Percentiles rank a stretch among this genome's conserved stretches.
phyloP scores from a whole-genome alignment of 768 basidiomycete species.

The Rhizopogon sp. region DNA sequence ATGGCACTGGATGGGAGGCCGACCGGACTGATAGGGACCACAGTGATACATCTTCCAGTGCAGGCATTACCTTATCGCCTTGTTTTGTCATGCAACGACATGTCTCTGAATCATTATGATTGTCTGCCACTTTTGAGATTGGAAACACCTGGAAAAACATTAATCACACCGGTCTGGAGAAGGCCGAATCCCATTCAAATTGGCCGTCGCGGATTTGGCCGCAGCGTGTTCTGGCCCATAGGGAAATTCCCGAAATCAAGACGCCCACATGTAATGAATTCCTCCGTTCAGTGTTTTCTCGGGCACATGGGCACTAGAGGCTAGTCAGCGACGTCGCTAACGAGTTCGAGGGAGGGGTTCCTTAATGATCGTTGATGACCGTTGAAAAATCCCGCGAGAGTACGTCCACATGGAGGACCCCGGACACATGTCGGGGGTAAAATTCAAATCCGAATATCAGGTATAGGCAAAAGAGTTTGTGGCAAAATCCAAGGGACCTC shows the following conservation, averaged over 20 bases:
- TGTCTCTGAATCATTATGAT: not conserved
- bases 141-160: not conserved
- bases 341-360: slow-evolving; percentile 1
- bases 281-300: not conserved
- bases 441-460: no score
- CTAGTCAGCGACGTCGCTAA: slow-evolving; percentile 2
- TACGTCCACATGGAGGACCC: not conserved
- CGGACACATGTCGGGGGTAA: not conserved
- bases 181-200: slow-evolving; percentile 10
- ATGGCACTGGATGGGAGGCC: not conserved
- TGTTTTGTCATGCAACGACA: not conserved
- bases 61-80: not conserved
- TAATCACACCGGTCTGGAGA: slow-evolving; percentile 1
- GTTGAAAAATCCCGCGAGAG: slow-evolving; percentile 4
- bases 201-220: slow-evolving; percentile 23
- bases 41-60: not conserved
- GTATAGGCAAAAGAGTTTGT: no score
- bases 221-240: slow-evolving; percentile 11
- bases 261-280: slow-evolving; percentile 6
- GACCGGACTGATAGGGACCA: not conserved
- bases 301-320: slow-evolving; percentile 3
- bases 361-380: slow-evolving; percentile 3
- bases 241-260: slow-evolving; percentile 16
- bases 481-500: not conserved
- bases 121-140: not conserved